phyloP scores from a whole-genome alignment of 1,284 basidiomycete species.

The Apiotrichum siamense region DNA sequence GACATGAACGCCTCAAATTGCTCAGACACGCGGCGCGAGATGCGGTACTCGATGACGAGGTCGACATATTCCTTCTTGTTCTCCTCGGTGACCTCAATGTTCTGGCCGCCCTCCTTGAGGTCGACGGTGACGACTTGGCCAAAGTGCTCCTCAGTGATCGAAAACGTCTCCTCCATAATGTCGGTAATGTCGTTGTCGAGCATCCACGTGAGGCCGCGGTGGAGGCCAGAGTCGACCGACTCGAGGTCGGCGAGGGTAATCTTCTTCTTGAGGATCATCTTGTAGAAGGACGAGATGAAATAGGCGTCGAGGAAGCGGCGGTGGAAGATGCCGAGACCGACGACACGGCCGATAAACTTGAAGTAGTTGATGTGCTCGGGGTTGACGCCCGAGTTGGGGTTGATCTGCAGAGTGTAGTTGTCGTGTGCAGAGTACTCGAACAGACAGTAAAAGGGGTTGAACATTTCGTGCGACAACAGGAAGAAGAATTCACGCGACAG shows the following conservation, averaged over 20 bases:
- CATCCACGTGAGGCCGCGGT: constrained; percentile 95
- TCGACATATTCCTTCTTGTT: constrained; percentile 99
- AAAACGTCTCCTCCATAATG: constrained; percentile 91
- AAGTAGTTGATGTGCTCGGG: constrained; percentile 99
- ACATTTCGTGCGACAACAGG: constrained; percentile 96
- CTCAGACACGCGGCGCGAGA: constrained; percentile 83
- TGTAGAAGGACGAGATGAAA: constrained; percentile 98
- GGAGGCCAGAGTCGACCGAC: constrained; percentile 81
- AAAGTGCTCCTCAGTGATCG: constrained; percentile 90
- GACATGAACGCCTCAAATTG: constrained; percentile 96
- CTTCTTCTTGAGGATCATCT: constrained; percentile 91
- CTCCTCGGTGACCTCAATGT: constrained; percentile 83
- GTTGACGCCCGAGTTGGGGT: constrained; percentile 94
- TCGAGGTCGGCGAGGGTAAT: constrained; percentile 81
- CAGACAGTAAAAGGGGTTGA: constrained; percentile 97
- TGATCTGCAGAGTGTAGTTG: constrained; percentile 98
- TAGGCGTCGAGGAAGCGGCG: constrained; percentile 97
- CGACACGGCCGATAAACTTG: constrained; percentile 93
- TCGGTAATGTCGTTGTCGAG: constrained; percentile 95
- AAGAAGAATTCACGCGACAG: constrained; percentile 99
- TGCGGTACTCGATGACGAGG: constrained; percentile 87
- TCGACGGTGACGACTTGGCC: constrained; percentile 93
- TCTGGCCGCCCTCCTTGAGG: constrained; percentile 77
- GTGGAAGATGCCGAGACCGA: constrained; percentile 97
- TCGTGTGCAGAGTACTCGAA: constrained; percentile 99